Evolutionary conservation across 108 stramenopile genomes (phyloP).

Genomic region (Skeletonema grethae): DNA sequence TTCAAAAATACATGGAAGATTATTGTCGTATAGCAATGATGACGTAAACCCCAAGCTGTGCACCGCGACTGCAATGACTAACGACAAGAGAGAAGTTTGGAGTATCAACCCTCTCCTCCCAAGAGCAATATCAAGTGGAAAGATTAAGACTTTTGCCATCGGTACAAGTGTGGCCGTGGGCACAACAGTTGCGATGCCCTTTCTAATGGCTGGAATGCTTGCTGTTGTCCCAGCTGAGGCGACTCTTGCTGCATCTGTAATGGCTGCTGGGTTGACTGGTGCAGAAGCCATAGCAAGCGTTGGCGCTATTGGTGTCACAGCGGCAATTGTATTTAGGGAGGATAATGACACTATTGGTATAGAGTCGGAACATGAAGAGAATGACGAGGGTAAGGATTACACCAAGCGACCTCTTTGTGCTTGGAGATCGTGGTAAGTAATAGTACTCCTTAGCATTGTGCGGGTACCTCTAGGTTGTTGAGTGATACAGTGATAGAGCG

Average conservation of each 20-base stretch:
- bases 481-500: no score
- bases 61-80: not conserved
- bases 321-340: slow-evolving; percentile 37
- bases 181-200: slow-evolving; percentile 61
- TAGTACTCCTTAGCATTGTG: no score
- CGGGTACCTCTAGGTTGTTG: no score
- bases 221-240: slow-evolving; percentile 49
- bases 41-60: slow-evolving; percentile 12
- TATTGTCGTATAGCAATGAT: slow-evolving; percentile 21
- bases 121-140: slow-evolving; percentile 45
- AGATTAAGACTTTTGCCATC: slow-evolving; percentile 58
- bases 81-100: slow-evolving; percentile 40
- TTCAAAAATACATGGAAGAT: slow-evolving; percentile 18
- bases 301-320: slow-evolving; percentile 51
- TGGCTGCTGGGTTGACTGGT: slow-evolving; percentile 41
- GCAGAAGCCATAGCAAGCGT: slow-evolving; percentile 52
- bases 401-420: slow-evolving; percentile 52
- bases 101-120: slow-evolving; percentile 51
- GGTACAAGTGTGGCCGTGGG: slow-evolving; percentile 50
- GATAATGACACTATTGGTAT: slow-evolving; percentile 25
- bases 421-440: slow-evolving; percentile 41
- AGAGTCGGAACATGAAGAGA: slow-evolving; percentile 27
- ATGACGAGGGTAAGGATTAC: slow-evolving; percentile 23
- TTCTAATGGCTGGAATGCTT: slow-evolving; percentile 51
- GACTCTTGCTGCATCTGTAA: slow-evolving; percentile 31